A percentile compares a stretch with the other conserved stretches of the same genome.
phyloP scores from a whole-genome alignment of 306 rosid genomes.

The Cucurbita maxima region DNA sequence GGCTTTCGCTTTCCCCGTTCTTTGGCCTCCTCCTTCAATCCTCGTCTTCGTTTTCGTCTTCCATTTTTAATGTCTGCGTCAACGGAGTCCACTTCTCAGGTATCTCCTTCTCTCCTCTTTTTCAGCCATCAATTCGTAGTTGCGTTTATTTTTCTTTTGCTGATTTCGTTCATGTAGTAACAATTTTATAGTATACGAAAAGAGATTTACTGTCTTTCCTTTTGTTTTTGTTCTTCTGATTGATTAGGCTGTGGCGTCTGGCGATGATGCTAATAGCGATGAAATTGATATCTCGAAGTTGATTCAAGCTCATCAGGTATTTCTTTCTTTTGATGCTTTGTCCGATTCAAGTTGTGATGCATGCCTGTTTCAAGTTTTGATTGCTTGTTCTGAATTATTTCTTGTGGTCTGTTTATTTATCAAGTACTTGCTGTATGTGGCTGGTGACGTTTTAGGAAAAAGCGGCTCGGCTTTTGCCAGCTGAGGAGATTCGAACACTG shows the following conservation, averaged over 20 bases:
- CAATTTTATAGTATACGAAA: not conserved
- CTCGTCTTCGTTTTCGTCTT: conserved; percentile 17
- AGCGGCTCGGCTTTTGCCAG: conserved; percentile 63
- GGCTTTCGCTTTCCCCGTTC: conserved; percentile 22
- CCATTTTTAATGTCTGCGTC: conserved; percentile 70
- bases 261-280: conserved; percentile 29
- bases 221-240: not conserved
- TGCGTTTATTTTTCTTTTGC: not conserved
- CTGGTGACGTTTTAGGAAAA: conserved; percentile 40
- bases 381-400: not conserved
- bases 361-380: not conserved
- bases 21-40: conserved; percentile 9
- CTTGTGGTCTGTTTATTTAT: not conserved
- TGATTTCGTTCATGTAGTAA: not conserved
- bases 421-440: not conserved
- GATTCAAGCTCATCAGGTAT: conserved; percentile 79
- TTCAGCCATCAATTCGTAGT: not conserved
- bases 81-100: conserved; percentile 49
- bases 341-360: not conserved
- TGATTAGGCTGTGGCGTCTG: conserved; percentile 35
- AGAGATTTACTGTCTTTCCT: not conserved
- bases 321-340: not conserved
- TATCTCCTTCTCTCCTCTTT: conserved; percentile 1
- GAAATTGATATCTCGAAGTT: conserved; percentile 38
- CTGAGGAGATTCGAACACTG: conserved; percentile 63